Evolutionary conservation across 257 asterid genomes (phyloP), one percentile per base, ranked within the genome.

Genomic region (Ophiorrhiza pumila): DNA sequence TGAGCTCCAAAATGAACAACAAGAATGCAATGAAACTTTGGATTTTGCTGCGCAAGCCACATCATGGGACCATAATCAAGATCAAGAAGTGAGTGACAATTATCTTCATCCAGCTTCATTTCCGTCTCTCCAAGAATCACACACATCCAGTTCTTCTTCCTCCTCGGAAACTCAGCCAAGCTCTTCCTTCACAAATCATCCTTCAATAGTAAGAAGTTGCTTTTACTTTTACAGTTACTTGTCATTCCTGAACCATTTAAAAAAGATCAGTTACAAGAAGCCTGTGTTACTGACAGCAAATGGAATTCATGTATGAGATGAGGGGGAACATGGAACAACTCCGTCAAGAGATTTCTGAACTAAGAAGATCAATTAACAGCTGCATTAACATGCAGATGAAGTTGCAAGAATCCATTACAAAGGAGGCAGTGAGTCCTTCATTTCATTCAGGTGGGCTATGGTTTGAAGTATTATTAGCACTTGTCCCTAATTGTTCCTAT

Each of bases 241-340:
- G 41, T 42, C 47, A 34, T 57, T 43, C 41, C 32, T 42, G 5
- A 63, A 32, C 17, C 69, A 10, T 25, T 65, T 72, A 25, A 43
- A 42, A 57, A 47, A n/a, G n/a, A 52, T 60, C 14, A 71, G 65
- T 42, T 56, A 66, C 45, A 46, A 67, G 22, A 13, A 35, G 14
- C 23, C 23, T 52, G 11, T 59, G 69, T 35, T n/a, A 13, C 57
- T 74, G 29, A 69, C 89, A 93, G 98, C 96, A 88, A 80, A 82
- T 91, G 91, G 96, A 91, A 68, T 79, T 91, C 77, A 84, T 93
- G 62, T 85, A 83, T 80, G 90, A 93, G 70, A 71, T 93, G 84
- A 90, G 88, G 80, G 87, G 91, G 71, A 92, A 91, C 32, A 91
- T 93, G 92, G 96, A 86, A 81, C 90, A 84, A 71, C 86, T 93